Conservation (phyloP, 1,284 basidiomycete genomes). For the Leccinum pseudoinsigne region DNA sequence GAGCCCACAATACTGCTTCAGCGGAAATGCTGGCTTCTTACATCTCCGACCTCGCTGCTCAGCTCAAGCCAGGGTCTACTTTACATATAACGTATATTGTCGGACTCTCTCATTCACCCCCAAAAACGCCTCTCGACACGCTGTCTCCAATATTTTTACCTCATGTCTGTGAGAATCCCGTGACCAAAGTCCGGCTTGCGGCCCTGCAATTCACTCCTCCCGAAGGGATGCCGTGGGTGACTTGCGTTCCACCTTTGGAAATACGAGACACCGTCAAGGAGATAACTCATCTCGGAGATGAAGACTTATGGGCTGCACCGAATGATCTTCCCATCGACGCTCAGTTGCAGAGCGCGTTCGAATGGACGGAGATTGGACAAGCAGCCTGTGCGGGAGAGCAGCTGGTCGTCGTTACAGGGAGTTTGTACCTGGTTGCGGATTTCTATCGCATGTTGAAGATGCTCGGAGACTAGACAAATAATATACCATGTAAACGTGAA, state of each 20-base stretch:
- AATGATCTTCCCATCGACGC: conserved; percentile 31
- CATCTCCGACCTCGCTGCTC: conserved; percentile 45
- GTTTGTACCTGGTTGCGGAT: conserved; percentile 89
- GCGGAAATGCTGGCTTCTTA: conserved; percentile 72
- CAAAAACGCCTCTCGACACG: conserved; percentile 73
- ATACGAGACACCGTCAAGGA: conserved; percentile 44
- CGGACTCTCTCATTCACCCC: conserved; percentile 78
- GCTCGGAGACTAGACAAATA: conserved; percentile 13
- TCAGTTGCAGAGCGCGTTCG: conserved; percentile 39
- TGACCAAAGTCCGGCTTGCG: conserved; percentile 48
- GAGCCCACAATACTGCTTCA: conserved; percentile 94
- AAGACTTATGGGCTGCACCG: conserved; percentile 44
- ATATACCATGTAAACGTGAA: not conserved
- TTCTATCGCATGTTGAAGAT: conserved; percentile 61
- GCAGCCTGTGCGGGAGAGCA: conserved; percentile 23
- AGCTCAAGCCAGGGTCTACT: conserved; percentile 23
- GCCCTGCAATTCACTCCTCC: conserved; percentile 68
- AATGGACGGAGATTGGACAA: conserved; percentile 41
- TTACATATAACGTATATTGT: conserved; percentile 67
- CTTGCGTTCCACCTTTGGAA: conserved; percentile 51
- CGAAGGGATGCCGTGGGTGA: conserved; percentile 92
- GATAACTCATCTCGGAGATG: conserved; percentile 39
- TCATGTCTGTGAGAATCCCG: conserved; percentile 20
- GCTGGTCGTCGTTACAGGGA: conserved; percentile 80
- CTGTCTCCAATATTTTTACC: conserved; percentile 60